A percentile compares a stretch with the other conserved stretches of the same genome.
These are phyloP conservation scores for Penicillium tannophilum DNA, from an alignment of 495 filamentous ascomycete species.

Conservation along the genomic window DNA sequence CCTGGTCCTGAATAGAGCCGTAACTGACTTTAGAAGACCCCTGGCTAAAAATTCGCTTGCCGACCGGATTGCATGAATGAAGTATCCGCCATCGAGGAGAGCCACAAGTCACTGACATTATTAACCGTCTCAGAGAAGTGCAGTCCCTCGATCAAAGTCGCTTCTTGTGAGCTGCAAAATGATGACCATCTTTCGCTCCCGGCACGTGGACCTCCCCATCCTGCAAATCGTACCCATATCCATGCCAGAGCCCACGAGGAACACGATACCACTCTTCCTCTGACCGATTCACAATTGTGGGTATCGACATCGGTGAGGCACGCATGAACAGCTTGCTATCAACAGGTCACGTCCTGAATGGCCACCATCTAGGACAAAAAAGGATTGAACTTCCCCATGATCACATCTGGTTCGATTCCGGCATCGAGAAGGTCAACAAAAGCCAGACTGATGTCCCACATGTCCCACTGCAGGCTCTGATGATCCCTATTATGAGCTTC, in stretches of 20 bases:
- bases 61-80: neutral
- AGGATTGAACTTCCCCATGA: neutral
- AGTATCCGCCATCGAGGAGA: neutral
- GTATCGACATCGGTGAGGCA: neutral
- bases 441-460: neutral
- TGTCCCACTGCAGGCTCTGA: neutral
- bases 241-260: neutral
- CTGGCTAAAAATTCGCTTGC: neutral
- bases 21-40: neutral
- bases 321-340: neutral
- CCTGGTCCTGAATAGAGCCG: neutral
- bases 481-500: neutral
- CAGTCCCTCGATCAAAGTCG: neutral
- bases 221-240: neutral
- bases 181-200: neutral
- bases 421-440: neutral
- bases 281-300: neutral
- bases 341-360: neutral
- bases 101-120: neutral
- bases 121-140: neutral
- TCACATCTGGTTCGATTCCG: neutral
- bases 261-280: neutral
- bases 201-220: neutral
- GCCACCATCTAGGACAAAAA: neutral
- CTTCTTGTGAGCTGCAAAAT: neutral